Evolutionary conservation across 1,284 basidiomycete species (phyloP), one percentile per base, ranked within the genome.

Genomic region (Ceratobasidium sp.): DNA sequence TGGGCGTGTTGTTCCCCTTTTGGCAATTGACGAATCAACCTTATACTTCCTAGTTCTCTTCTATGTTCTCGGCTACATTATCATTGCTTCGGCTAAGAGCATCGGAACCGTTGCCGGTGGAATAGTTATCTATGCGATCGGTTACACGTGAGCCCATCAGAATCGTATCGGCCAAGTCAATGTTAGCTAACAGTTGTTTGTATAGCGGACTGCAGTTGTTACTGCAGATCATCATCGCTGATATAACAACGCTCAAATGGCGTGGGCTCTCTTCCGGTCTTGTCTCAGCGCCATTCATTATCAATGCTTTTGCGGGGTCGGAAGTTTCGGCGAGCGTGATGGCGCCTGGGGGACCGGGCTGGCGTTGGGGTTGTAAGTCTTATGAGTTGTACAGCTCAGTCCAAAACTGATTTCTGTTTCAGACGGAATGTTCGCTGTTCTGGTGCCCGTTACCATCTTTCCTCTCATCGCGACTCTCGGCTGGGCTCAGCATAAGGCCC

Each of bases 401-500:
- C 55, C 42, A 15, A 55, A 44, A 28, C 46, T 66, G 70, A 51
- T 67, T 33, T n/a, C 26, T 40, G 3, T 51, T 49, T 79, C 63
- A 91, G 90, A 87, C 82, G 92, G 89, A 68, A 93, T 94, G 90
- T 92, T 90, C 83, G 90, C 88, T 66, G 89, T 91, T 80, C 86
- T 92, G 49, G 85, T 92, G 39, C 91, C 91, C 0, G 86, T 85
- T 2, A 83, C 90, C 0, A 86, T 92, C 44, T 82, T 87, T 1
- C 91, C 91, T 3, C 87, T 92, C 68, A 92, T 94, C 81, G 78
- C 88, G 78, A 91, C 90, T 18, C 89, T 95, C 13, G 85, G 92
- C 73, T 94, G 93, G 93, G 91, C 91, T 0, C 93, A 95, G 83
- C 82, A 84, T 73, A 91, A 90, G 83, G 91, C 92, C 6, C 89